Conservation (phyloP, 2,329 filamentous ascomycete species). For the Fusarium devonianum region DNA sequence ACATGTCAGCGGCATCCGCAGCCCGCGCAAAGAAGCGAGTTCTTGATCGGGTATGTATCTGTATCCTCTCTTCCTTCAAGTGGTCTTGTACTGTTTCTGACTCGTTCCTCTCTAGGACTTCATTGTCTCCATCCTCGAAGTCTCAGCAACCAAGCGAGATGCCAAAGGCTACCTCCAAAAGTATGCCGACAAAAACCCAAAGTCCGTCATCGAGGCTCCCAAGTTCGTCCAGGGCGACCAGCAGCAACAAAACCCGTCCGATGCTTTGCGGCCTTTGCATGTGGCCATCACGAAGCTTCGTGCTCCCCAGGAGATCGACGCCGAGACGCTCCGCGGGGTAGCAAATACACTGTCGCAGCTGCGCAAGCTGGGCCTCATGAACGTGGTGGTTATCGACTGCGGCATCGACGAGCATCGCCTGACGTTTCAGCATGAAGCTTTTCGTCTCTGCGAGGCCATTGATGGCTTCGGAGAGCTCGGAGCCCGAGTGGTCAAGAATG, state of each 20-base stretch:
- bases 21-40: slow-evolving; percentile 44
- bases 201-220: slow-evolving; percentile 36
- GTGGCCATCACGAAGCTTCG: slow-evolving; percentile 87
- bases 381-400: slow-evolving; percentile 84
- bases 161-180: slow-evolving; percentile 90
- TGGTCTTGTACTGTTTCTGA: slow-evolving; percentile 12
- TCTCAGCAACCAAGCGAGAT: slow-evolving; percentile 90
- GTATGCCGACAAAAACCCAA: slow-evolving; percentile 60
- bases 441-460: slow-evolving; percentile 77
- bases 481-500: slow-evolving; percentile 69
- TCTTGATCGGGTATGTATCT: slow-evolving; percentile 43
- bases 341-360: slow-evolving; percentile 86
- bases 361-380: slow-evolving; percentile 79
- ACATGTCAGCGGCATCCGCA: slow-evolving; percentile 42
- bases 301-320: slow-evolving; percentile 73
- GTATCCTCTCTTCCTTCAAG: no score
- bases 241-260: slow-evolving; percentile 12
- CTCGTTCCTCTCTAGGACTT: slow-evolving; percentile 71
- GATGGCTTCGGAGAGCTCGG: slow-evolving; percentile 72
- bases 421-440: slow-evolving; percentile 67
- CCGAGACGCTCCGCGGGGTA: slow-evolving; percentile 74
- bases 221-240: slow-evolving; percentile 49
- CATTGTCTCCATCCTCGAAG: slow-evolving; percentile 84
- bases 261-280: slow-evolving; percentile 53
- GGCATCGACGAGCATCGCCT: slow-evolving; percentile 51